phyloP scores from a whole-genome alignment of 1,139 yeast genomes.

The Pichia sp. region DNA sequence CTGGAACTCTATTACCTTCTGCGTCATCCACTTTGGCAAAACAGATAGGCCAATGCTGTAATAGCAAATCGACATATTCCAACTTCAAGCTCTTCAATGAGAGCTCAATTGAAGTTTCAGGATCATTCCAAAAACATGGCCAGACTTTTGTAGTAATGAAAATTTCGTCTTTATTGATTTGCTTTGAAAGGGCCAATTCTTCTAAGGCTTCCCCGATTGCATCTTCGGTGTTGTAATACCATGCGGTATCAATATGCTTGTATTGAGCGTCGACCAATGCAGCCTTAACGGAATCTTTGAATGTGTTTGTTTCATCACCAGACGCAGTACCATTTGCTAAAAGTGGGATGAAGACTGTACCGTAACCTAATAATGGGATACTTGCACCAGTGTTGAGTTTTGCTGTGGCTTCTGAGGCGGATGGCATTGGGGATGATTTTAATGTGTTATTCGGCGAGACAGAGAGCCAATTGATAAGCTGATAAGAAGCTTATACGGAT shows the following conservation, averaged over 20 bases:
- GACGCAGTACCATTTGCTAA: constrained; percentile 80
- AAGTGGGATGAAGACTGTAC: too few relatives aligned
- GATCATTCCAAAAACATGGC: constrained; percentile 34
- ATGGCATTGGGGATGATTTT: background rate
- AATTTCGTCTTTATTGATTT: constrained; percentile 51
- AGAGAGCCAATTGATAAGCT: background rate
- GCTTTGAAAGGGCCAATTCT: constrained; percentile 57
- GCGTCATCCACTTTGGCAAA: constrained; percentile 17
- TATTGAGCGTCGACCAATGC: constrained; percentile 68
- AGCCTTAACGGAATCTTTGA: constrained; percentile 56
- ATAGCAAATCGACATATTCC: constrained; percentile 46
- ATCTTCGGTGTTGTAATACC: constrained; percentile 62
- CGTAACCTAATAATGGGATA: too few relatives aligned
- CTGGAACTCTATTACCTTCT: constrained; percentile 16
- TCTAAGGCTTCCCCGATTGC: constrained; percentile 65
- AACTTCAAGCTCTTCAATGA: constrained; percentile 38
- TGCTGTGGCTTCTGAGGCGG: constrained; percentile 7
- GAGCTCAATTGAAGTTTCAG: constrained; percentile 26
- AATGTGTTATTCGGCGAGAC: background rate
- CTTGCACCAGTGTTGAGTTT: constrained; percentile 52
- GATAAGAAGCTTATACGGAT: too few relatives aligned
- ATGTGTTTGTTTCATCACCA: constrained; percentile 50
- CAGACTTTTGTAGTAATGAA: constrained; percentile 83
- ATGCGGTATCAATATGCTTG: constrained; percentile 79
- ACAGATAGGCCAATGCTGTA: constrained; percentile 51